Base-by-base conservation (phyloP, 257 asterid species). In the Linaria vulgaris region DNA sequence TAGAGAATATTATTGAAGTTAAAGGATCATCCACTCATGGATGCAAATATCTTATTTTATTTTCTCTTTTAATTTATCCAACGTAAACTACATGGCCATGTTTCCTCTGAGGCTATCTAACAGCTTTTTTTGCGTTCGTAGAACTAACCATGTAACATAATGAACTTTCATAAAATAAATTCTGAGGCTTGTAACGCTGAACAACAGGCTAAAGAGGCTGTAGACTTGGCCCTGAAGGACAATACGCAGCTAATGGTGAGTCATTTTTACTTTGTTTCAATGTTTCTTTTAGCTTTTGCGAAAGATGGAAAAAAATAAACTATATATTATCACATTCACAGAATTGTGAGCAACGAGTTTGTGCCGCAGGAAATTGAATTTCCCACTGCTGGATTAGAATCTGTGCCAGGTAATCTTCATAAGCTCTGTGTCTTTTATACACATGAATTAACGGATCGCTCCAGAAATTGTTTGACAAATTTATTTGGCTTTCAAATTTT, bases 311-410 rank as follows among this genome's bases (percentile, higher is more conserved):
- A 58, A n/a, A 65, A 48, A 77, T 55, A 70, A 72, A 67, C 47
- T 2, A 62, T 54, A 57, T 64, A 55, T 55, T 63, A 69, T 49
- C 41, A 72, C 68, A 75, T 60, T 46, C 62, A 47, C 80, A 69
- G 85, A 80, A 74, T 79, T 72, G 84, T 83, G 87, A 84, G 88
- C 80, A 78, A 84, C 82, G 50, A 80, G 85, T 83, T 88, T 91
- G 77, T 88, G 71, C 80, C 78, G 75, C 96, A 88, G 96, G 98
- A 91, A 83, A 86, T 91, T 64, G 95, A 91, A 74, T 86, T 88
- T 74, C 98, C 98, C 23, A 88, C 96, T 21, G 83, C 98, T 66
- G 95, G 96, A 56, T 72, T 91, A 74, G 83, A 78, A 58, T 91
- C 96, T 37, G 96, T 91, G 38, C 95, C 96, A 82, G 98, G 96